Base-by-base conservation (phyloP, 371 early-diverging fungal genomes). In the Lichtheimia corymbifera region DNA sequence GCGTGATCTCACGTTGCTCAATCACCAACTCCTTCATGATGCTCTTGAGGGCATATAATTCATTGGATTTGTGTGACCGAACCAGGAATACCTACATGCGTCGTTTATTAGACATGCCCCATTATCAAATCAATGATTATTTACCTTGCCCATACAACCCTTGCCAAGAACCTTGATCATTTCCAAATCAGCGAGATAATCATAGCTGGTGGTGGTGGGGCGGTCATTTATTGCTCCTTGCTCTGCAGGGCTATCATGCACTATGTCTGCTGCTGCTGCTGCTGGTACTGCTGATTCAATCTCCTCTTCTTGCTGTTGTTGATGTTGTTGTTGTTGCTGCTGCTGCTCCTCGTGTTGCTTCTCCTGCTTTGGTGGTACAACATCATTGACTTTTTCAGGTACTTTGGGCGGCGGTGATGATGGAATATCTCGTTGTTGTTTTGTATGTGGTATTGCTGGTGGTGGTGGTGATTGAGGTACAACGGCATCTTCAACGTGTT, bases 1-100 rank as follows among this genome's bases (percentile, higher is more conserved):
- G 88, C 47, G 93, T 93, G 35, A 96, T 88, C 68, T 97, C 97
- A 76, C 95, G 90, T 58, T 91, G 88, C 62, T 93, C 88, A 58
- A 93, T 84, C 47, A 98, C 91, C 53, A 89, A 89, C 59, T 93
- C 92, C 77, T 99, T 99, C 67, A 93, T 91, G 28, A 99, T 82
- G 2, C 96, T 94, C 76, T 99, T 99, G 61, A 99, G 85, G 2
- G 98, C 99, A 64, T 91, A 94, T 4, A 93, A 78, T 51, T 90
- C 80, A 41, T 68, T 56, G 11, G 73, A 71, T 11, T 41, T 59
- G 50, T 63, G 59, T 4, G 77, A 49, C 86, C 84, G 92, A 4
- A 99, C 97, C 72, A 99, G 89, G 77, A 93, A 95, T n/a, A 99
- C 77, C 61, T 96, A 83, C 5, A 85, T 20, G 86, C 79, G 11